Evolutionary conservation across 306 rosid species (phyloP).

Genomic region (Cicer cuneatum): DNA sequence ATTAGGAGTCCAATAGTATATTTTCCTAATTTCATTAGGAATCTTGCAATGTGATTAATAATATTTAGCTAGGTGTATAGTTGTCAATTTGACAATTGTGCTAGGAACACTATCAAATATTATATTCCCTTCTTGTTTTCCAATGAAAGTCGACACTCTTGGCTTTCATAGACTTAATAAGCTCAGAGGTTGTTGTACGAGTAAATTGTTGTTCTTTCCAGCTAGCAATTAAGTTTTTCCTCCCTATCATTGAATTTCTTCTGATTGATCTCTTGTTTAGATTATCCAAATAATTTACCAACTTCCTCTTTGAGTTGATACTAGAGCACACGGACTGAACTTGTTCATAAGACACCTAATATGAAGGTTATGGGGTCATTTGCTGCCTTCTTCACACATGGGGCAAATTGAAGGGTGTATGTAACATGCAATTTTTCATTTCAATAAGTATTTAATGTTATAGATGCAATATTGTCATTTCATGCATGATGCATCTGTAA

Average conservation of each 20-base stretch:
- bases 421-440: constrained; percentile 27
- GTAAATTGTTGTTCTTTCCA: constrained; percentile 13
- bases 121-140: constrained; percentile 12
- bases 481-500: constrained; percentile 19
- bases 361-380: constrained; percentile 20
- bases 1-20: neutral
- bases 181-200: neutral
- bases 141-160: constrained; percentile 35
- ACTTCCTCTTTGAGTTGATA: constrained; percentile 17
- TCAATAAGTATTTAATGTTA: constrained; percentile 5
- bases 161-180: constrained; percentile 23
- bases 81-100: constrained; percentile 7
- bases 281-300: constrained; percentile 21
- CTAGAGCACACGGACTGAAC: constrained; percentile 12
- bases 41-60: constrained; percentile 1
- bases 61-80: constrained; percentile 1
- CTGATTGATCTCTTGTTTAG: constrained; percentile 22
- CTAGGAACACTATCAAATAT: constrained; percentile 20
- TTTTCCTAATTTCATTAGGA: constrained; percentile 11
- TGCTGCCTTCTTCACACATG: constrained; percentile 17
- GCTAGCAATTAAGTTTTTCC: constrained; percentile 10
- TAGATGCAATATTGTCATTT: constrained; percentile 28
- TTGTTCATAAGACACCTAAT: constrained; percentile 16
- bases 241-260: constrained; percentile 20
- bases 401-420: constrained; percentile 1